These are phyloP conservation scores for Gentiana straminea DNA, from an alignment of 257 asterid species.

Conservation along the genomic window DNA sequence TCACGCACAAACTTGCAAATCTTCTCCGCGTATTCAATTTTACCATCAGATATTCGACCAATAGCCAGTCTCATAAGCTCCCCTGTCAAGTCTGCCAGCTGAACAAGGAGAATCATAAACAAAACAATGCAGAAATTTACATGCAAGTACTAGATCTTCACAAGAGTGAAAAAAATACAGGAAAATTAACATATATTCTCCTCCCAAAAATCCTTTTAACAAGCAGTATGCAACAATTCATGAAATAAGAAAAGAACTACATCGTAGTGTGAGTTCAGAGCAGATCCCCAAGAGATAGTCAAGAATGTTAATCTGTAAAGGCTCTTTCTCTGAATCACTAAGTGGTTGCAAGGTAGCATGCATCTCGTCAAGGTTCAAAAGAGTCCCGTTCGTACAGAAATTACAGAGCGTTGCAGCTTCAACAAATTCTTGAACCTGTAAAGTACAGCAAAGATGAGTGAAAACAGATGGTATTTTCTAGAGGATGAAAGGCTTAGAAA, in stretches of 20 bases:
- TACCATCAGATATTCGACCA: conserved; percentile 93
- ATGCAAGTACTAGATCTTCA: not conserved
- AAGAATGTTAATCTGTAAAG: conserved; percentile 70
- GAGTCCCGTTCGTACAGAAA: conserved; percentile 76
- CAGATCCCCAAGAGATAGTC: conserved; percentile 87
- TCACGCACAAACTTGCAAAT: conserved; percentile 83
- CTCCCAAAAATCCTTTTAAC: no score
- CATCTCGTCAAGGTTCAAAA: conserved; percentile 67
- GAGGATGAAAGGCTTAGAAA: conserved; percentile 8
- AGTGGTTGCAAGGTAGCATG: conserved; percentile 53
- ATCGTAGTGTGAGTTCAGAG: conserved; percentile 11
- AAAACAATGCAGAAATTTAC: not conserved
- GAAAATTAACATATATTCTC: no score
- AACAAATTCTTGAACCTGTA: conserved; percentile 83
- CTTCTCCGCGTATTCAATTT: conserved; percentile 68
- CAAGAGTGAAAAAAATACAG: not conserved
- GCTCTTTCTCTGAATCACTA: conserved; percentile 66
- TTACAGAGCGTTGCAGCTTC: conserved; percentile 88
- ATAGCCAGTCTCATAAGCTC: conserved; percentile 95
- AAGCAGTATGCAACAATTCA: no score
- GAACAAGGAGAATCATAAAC: conserved; percentile 17
- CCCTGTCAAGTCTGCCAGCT: conserved; percentile 96
- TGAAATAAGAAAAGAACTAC: no score
- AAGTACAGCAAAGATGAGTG: conserved; percentile 13
- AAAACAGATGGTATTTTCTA: conserved; percentile 6